These are phyloP conservation scores for Fusarium dlaminii DNA, from an alignment of 2,329 filamentous ascomycete species.

Conservation along the genomic window DNA sequence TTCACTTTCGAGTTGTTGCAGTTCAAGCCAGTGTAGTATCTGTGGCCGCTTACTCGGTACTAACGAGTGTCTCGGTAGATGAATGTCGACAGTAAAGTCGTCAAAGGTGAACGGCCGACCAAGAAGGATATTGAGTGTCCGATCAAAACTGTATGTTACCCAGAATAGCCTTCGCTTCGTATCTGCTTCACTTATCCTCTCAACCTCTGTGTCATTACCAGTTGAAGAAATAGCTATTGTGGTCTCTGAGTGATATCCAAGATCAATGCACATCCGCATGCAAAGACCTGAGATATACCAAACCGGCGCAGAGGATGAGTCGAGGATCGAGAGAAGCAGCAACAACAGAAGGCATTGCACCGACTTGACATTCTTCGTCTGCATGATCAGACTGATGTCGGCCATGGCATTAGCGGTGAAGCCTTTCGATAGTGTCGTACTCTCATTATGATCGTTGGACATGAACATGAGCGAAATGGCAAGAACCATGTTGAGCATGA, in stretches of 20 bases:
- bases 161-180: slow-evolving; percentile 9
- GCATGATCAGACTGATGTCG: slow-evolving; percentile 1
- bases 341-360: slow-evolving; percentile 3
- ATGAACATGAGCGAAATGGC: slow-evolving; percentile 3
- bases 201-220: fast-evolving
- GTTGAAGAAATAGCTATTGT: background rate
- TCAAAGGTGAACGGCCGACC: slow-evolving; percentile 11
- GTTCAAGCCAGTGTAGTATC: slow-evolving; percentile 9
- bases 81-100: background rate
- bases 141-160: slow-evolving; percentile 1
- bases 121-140: slow-evolving; percentile 5
- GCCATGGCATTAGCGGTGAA: slow-evolving; percentile 7
- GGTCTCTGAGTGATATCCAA: slow-evolving; percentile 4
- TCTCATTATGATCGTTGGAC: background rate
- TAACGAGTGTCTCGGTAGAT: background rate
- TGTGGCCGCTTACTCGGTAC: background rate
- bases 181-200: background rate
- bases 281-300: slow-evolving; percentile 18
- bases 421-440: background rate
- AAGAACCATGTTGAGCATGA: slow-evolving; percentile 21
- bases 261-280: slow-evolving; percentile 18
- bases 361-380: slow-evolving; percentile 8
- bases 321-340: background rate
- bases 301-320: background rate
- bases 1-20: background rate